Evolutionary conservation across 768 basidiomycete genomes (phyloP).

Genomic region (Chalciporus pseudorubinellus): DNA sequence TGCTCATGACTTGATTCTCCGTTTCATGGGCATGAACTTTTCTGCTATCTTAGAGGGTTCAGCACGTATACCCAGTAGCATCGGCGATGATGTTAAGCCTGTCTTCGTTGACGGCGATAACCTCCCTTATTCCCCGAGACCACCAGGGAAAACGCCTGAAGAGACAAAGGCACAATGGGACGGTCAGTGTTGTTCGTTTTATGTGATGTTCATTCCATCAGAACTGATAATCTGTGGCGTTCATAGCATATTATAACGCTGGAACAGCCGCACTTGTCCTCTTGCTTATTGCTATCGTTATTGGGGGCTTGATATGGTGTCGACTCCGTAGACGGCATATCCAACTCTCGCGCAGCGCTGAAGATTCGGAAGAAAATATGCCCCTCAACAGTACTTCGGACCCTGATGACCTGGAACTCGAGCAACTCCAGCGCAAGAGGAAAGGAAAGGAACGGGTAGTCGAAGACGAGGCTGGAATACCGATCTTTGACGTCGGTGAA

Average conservation of each 20-base stretch:
- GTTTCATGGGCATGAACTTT: constrained; percentile 94
- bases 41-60: constrained; percentile 75
- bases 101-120: constrained; percentile 48
- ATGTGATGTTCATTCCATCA: not conserved
- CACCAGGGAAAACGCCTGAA: constrained; percentile 58
- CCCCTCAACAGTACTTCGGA: constrained; percentile 49
- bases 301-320: constrained; percentile 81
- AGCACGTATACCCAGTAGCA: constrained; percentile 73
- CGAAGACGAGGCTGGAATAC: constrained; percentile 31
- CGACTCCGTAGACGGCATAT: constrained; percentile 37
- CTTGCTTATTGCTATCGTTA: constrained; percentile 61
- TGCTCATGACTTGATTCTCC: constrained; percentile 96
- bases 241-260: constrained; percentile 88
- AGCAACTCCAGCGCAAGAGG: constrained; percentile 29
- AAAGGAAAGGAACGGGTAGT: constrained; percentile 52
- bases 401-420: constrained; percentile 47
- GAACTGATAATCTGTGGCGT: constrained; percentile 3
- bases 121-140: constrained; percentile 35
- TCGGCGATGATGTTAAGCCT: constrained; percentile 75
- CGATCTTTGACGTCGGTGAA: constrained; percentile 56
- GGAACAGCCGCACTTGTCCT: constrained; percentile 86
- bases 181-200: constrained; percentile 43
- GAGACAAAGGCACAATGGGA: constrained; percentile 90
- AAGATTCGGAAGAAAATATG: constrained; percentile 60
- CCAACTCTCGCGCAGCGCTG: constrained; percentile 21